Percentiles rank a stretch among this genome's conserved stretches.
Conservation (phyloP, 2,329 filamentous ascomycete species). For the Pseudomassariella vexata region DNA sequence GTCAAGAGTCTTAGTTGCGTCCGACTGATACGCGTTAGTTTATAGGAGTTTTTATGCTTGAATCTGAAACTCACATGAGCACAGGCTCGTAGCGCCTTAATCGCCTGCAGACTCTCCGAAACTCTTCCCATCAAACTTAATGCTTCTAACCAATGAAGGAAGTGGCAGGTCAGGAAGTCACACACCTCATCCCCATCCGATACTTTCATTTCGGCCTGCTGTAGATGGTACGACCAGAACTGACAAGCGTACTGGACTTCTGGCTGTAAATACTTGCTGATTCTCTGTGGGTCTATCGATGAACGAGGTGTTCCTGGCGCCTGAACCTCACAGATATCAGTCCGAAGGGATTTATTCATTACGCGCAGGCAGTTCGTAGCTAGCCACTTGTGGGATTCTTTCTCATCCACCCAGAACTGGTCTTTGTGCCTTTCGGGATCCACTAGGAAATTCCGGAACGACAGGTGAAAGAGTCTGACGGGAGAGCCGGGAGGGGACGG, state of each 20-base stretch:
- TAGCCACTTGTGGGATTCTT: not conserved
- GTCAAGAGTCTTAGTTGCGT: constrained; percentile 8
- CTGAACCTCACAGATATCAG: constrained; percentile 10
- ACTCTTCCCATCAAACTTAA: constrained; percentile 26
- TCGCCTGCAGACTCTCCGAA: constrained; percentile 14
- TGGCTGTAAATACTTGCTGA: constrained; percentile 17
- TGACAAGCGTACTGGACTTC: constrained; percentile 32
- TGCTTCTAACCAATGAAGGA: constrained; percentile 38
- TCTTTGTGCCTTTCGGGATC: constrained; percentile 2
- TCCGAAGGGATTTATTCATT: not conserved
- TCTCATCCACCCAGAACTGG: constrained; percentile 3
- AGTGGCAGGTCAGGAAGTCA: constrained; percentile 27
- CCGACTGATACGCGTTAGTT: not conserved
- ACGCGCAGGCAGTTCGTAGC: not conserved
- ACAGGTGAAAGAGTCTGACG: constrained; percentile 1
- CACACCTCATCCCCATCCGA: constrained; percentile 20
- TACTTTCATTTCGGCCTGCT: constrained; percentile 18
- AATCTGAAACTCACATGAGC: constrained; percentile 1
- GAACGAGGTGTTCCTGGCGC: constrained; percentile 17
- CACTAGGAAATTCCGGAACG: constrained; percentile 5
- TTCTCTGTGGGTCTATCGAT: constrained; percentile 14
- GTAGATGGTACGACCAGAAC: constrained; percentile 30
- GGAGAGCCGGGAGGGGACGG: not conserved
- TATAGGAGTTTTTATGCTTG: not conserved
- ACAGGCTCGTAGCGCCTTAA: constrained; percentile 12